Evolutionary conservation across 305 asterid species (phyloP).

Genomic region (Rubia occidens): DNA sequence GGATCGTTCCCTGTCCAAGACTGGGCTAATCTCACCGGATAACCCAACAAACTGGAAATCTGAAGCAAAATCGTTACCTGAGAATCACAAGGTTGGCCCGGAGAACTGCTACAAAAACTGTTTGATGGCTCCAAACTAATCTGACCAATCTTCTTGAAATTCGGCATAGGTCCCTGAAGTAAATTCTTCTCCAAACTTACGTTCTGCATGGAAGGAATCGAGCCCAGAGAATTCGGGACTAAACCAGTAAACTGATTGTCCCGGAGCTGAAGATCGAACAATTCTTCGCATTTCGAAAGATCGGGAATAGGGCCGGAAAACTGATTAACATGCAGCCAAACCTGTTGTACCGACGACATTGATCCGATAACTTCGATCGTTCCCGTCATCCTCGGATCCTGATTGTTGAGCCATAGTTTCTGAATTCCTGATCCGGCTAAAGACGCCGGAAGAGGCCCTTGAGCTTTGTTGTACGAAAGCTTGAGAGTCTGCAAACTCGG

Average conservation of each 20-base stretch:
- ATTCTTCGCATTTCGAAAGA: constrained; percentile 40
- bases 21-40: constrained; percentile 46
- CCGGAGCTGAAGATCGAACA: constrained; percentile 53
- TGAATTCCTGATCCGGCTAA: constrained; percentile 45
- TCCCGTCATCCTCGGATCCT: constrained; percentile 52
- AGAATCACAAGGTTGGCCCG: constrained; percentile 61
- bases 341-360: constrained; percentile 39
- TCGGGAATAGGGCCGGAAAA: constrained; percentile 72
- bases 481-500: constrained; percentile 45
- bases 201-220: constrained; percentile 31
- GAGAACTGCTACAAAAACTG: constrained; percentile 41
- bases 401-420: constrained; percentile 58
- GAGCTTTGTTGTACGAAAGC: constrained; percentile 56
- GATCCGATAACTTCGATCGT: constrained; percentile 37
- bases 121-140: constrained; percentile 39
- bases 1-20: constrained; percentile 74
- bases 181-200: constrained; percentile 48
- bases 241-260: constrained; percentile 60
- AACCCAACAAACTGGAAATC: constrained; percentile 38
- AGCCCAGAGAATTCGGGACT: constrained; percentile 46
- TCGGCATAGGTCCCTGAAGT: constrained; percentile 75
- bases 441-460: constrained; percentile 55
- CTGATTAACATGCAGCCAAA: constrained; percentile 58
- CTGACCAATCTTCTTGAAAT: constrained; percentile 31
- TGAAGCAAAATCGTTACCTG: constrained; percentile 56